Base-by-base conservation (phyloP, 495 filamentous ascomycete genomes). In the Neohortaea acidophila region DNA sequence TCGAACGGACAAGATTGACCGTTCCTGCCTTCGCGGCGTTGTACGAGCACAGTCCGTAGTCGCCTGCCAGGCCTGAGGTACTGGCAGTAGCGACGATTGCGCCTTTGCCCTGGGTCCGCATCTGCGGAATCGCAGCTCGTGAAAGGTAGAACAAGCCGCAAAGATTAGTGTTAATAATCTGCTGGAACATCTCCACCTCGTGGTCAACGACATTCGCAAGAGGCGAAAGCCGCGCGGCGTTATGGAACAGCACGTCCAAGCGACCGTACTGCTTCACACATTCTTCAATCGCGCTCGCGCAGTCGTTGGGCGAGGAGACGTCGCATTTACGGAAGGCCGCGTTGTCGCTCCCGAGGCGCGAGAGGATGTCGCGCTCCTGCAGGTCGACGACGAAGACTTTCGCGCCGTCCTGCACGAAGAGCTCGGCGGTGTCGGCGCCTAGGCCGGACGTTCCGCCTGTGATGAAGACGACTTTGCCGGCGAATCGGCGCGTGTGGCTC, bases 51-150 rank as follows among this genome's bases (percentile, higher is more conserved):
- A 36, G 33, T 6, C 33, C 33, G 18, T 36, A 36, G 14, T 36
- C 33, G 7, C 33, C 33, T 8, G 7, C 9, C 10, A 36, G 18
- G 11, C 33, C 33, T 4, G 18, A 5, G 5, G 19, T 36, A 9
- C 14, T 20, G 18, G 33, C 33, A 5, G 21, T 36, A 8, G 18
- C 14, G 7, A 36, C 19, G 8, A 36, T 24, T 6, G 10, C 19
- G n/a, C 33, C 33, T 21, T 24, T 24, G 9, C 33, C 33, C 18
- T 36, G 33, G 13, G 18, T 22, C 6, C 11, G 17, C 33, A 36
- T 36, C 33, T 36, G 33, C n/a, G 33, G 33, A 8, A 36, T 36
- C 10, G 33, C 33, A 20, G 14, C 33, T 12, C 33, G 33, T 11
- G 33, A 18, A 22, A 36, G 33, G 22, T 36, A 36, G 33, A 36